These are phyloP conservation scores for Dissoconium aciculare DNA, from an alignment of 2,329 filamentous ascomycete species.

Conservation along the genomic window DNA sequence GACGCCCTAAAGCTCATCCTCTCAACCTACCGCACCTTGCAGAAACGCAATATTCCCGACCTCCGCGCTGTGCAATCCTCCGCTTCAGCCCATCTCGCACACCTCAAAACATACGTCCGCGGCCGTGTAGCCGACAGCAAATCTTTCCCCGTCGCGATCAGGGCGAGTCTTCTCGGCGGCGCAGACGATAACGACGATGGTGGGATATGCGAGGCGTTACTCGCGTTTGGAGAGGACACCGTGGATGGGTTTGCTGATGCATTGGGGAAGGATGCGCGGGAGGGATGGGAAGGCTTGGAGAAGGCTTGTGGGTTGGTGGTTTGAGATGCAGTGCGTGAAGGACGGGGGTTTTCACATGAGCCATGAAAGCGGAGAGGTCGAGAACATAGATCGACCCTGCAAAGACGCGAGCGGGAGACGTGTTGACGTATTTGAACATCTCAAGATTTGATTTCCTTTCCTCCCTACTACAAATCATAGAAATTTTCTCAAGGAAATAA, in stretches of 20 bases:
- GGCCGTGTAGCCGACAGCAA: too few relatives aligned
- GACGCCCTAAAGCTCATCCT: constrained; percentile 14
- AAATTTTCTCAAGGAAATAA: too few relatives aligned
- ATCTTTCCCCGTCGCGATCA: neutral
- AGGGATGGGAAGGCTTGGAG: constrained; percentile 20
- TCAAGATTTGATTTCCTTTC: too few relatives aligned
- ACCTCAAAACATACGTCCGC: constrained; percentile 2
- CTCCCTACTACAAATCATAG: too few relatives aligned
- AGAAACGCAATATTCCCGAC: too few relatives aligned
- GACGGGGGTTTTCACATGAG: neutral
- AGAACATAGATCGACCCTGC: too few relatives aligned
- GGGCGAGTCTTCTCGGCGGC: constrained; percentile 1
- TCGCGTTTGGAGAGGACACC: constrained; percentile 6
- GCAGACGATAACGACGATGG: constrained; percentile 3
- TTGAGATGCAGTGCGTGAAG: constrained; percentile 1
- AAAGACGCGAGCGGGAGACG: too few relatives aligned
- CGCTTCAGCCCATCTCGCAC: constrained; percentile 16
- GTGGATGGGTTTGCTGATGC: constrained; percentile 11
- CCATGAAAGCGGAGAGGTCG: neutral
- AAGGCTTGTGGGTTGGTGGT: constrained; percentile 6
- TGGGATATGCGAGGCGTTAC: constrained; percentile 7
- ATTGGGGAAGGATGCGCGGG: constrained; percentile 12
- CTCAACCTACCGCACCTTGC: too few relatives aligned
- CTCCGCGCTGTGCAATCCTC: too few relatives aligned
- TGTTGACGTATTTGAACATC: too few relatives aligned